Evolutionary conservation across 352 stramenopile genomes (phyloP), one percentile per base, ranked within the genome.

Genomic region (Aphanomyces euteiches): DNA sequence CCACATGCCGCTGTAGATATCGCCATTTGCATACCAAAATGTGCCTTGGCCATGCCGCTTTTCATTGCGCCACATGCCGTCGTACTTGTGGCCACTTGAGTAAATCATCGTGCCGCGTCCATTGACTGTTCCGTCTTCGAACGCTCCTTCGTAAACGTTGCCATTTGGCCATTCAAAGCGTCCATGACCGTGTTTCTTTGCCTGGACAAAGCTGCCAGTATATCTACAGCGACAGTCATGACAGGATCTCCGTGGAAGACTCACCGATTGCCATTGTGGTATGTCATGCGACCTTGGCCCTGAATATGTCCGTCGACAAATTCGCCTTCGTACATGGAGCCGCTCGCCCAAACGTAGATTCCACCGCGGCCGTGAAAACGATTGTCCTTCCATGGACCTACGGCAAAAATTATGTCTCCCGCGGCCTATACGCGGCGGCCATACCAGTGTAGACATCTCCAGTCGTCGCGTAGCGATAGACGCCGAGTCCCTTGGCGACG

Each of bases 1-100:
- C 87, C 87, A 95, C 6, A 89, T 80, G 15, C 89, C 90, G 1
- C 81, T 68, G 50, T 96, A 96, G 15, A 83, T 75, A 70, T 97
- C 88, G 5, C 88, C 89, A 70, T 95, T 96, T 8, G 78, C 77
- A 65, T 91, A 96, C 7, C 64, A 56, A 58, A 96, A 96, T 10
- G 66, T 81, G 1, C 93, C 93, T 6, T 80, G 73, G 0, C 93
- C 93, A 48, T 97, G 75, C 47, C 88, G 89, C 63, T 82, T 87
- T 75, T 92, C 89, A 28, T 78, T 28, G 17, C 69, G 38, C 85
- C 87, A 95, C 12, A 81, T 37, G 0, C 87, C 87, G 53, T 84
- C 72, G 56, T 95, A 95, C 17, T 21, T 56, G 65, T 92, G 82
- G 0, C 85, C 85, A 39, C 76, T 88, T 7, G 84, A 84, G 58